These are phyloP conservation scores for Astragalus glycyphyllos DNA, from an alignment of 306 rosid genomes.

Conservation along the genomic window DNA sequence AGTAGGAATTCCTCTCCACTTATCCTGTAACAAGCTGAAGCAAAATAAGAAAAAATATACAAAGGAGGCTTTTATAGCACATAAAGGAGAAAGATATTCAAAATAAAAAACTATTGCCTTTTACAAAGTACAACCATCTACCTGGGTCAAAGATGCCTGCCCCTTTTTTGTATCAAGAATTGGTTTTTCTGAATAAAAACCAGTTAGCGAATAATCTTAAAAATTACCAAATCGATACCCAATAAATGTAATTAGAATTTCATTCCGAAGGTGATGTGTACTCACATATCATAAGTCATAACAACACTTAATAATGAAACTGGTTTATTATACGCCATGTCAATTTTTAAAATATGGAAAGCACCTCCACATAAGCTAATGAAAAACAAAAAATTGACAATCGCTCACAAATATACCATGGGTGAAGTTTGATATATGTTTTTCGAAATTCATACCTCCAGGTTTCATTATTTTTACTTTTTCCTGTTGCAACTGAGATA, in stretches of 20 bases:
- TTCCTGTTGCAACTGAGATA: constrained; percentile 63
- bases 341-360: constrained; percentile 23
- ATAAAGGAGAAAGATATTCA: constrained; percentile 11
- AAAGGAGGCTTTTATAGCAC: constrained; percentile 31
- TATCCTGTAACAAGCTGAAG: constrained; percentile 71
- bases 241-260: constrained; percentile 3
- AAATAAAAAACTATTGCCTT: constrained; percentile 20
- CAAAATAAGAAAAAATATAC: constrained; percentile 49
- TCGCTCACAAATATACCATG: neutral
- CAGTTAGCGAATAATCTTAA: constrained; percentile 14
- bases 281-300: constrained; percentile 7
- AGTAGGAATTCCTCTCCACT: constrained; percentile 97
- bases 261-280: constrained; percentile 13
- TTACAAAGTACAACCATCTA: constrained; percentile 43
- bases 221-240: constrained; percentile 26
- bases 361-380: constrained; percentile 12
- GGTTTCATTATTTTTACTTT: constrained; percentile 49
- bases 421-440: constrained; percentile 22
- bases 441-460: constrained; percentile 59
- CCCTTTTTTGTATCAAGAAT: constrained; percentile 50
- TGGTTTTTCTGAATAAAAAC: constrained; percentile 61
- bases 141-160: constrained; percentile 55
- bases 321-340: too few species aligned
- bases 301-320: too few species aligned
- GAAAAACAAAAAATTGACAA: constrained; percentile 21